Base-by-base conservation (phyloP, 306 rosid genomes). In the Dryas octopetala region DNA sequence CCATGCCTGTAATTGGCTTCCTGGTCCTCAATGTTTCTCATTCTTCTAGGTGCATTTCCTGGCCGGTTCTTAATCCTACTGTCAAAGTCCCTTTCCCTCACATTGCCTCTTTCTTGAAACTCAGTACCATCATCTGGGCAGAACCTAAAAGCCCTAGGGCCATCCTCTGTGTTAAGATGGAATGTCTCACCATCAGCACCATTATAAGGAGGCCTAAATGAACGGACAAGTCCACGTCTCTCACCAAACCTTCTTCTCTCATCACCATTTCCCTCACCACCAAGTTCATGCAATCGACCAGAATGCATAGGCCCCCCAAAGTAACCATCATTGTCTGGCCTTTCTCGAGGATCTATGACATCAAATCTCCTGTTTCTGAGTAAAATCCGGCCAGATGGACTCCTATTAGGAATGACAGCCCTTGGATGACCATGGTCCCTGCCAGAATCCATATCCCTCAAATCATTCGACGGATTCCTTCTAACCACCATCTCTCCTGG, bases 231-330 rank as follows among this genome's bases (percentile, higher is more conserved):
- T 71, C 90, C 96, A 28, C 89, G 82, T 71, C 97, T 88, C 73
- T 85, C 96, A 66, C 84, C 85, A 86, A 90, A 91, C 82, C 96
- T 80, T 51, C 98, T 87, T 79, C 90, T 81, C 50, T 88, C 96
- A 51, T 87, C 95, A 32, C 85, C 87, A 81, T 82, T 91, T 68
- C 84, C 91, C 76, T 94, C 95, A 47, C 78, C 84, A 70, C 60
- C 75, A 48, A 84, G 80, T 63, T 93, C 96, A 65, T 82, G 81
- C 63, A 87, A n/a, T 68, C 84, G 86, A 49, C 86, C 85, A 78
- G 91, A 77, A 79, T 86, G 90, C 85, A 89, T 75, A 5, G 90
- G 89, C 5, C 82, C 96, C 13, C 88, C 90, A 71, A 86, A 91
- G 78, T 83, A 91, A 40, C 89, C 89, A 46, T 83, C 86, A 57